Conservation (phyloP, 805 yeast species). For the Millerozyma miso region DNA sequence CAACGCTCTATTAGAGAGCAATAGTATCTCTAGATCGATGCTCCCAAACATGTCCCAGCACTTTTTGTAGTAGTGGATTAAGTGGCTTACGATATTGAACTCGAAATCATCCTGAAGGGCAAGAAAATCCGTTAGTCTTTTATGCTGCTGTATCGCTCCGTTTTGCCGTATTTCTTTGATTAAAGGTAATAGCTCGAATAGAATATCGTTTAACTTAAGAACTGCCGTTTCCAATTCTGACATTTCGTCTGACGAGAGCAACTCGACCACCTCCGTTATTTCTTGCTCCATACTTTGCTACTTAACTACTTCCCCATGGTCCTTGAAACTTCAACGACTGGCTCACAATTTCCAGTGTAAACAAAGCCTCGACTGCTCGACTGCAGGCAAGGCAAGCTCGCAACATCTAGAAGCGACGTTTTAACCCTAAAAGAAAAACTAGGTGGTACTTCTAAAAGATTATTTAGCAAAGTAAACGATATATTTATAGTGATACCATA, state of each 20-base stretch:
- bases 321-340: neutral
- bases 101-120: constrained; percentile 50
- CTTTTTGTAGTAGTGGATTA: constrained; percentile 14
- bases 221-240: constrained; percentile 12
- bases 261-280: constrained; percentile 12
- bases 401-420: neutral
- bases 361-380: neutral
- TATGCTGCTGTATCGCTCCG: neutral
- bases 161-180: constrained; percentile 7
- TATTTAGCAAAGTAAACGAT: neutral
- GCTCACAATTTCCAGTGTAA: neutral
- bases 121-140: constrained; percentile 25
- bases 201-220: constrained; percentile 12
- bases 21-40: constrained; percentile 7
- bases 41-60: constrained; percentile 4
- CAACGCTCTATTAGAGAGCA: constrained; percentile 34
- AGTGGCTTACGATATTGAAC: constrained; percentile 43
- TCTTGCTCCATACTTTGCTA: constrained; percentile 6
- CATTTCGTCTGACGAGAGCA: constrained; percentile 9
- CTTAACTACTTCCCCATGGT: neutral
- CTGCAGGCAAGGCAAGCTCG: constrained; percentile 1
- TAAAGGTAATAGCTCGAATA: constrained; percentile 16
- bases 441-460: neutral
- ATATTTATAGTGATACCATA: constrained; percentile 3
- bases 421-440: neutral